Conservation (phyloP, 2,329 filamentous ascomycete genomes). For the Hymenoscyphus repandus region DNA sequence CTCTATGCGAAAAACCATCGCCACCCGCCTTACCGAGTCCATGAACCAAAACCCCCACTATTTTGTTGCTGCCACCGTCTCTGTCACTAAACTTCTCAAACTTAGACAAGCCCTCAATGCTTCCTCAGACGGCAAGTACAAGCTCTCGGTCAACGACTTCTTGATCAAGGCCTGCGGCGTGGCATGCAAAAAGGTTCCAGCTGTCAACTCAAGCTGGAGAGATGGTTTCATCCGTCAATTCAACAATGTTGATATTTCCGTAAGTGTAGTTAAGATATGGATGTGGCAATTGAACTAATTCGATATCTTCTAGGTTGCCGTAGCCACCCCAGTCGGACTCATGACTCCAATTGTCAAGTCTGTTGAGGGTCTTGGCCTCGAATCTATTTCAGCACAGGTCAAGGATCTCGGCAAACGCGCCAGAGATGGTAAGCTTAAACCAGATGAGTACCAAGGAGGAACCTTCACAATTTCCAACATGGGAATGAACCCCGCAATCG, state of each 20-base stretch:
- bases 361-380: constrained; percentile 80
- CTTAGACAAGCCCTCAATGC: constrained; percentile 90
- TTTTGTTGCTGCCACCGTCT: constrained; percentile 88
- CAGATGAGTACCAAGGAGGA: constrained; percentile 97
- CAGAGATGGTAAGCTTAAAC: constrained; percentile 96
- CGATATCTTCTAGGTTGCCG: constrained; percentile 25
- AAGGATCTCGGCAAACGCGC: constrained; percentile 97
- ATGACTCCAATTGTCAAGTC: constrained; percentile 97
- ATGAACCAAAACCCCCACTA: constrained; percentile 95
- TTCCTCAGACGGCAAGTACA: constrained; percentile 87
- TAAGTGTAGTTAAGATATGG: constrained; percentile 48
- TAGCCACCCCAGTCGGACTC: constrained; percentile 80
- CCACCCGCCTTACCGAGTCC: constrained; percentile 82
- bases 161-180: constrained; percentile 91
- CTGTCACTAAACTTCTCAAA: constrained; percentile 92
- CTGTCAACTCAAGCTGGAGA: constrained; percentile 94
- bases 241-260: constrained; percentile 89
- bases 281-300: background rate
- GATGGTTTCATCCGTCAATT: constrained; percentile 87
- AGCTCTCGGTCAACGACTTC: constrained; percentile 99
- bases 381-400: constrained; percentile 80
- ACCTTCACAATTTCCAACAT: constrained; percentile 99
- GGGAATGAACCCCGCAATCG: constrained; percentile 97
- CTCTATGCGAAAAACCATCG: constrained; percentile 98
- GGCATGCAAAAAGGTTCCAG: constrained; percentile 88